Conservation (phyloP, 345 rosid genomes). For the Diplotaxis tenuifolia region DNA sequence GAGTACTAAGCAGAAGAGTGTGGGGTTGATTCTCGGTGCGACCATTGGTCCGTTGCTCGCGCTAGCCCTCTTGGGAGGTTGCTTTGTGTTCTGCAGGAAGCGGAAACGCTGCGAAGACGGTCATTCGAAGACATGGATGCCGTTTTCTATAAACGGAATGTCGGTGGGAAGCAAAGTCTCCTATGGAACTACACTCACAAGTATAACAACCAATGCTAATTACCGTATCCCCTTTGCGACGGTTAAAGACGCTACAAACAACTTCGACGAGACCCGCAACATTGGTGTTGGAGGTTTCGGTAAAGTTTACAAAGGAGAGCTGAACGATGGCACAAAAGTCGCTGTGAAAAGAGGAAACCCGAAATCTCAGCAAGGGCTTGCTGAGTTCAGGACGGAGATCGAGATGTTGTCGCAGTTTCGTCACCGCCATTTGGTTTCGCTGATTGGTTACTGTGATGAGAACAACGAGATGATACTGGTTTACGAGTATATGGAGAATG, state of each 20-base stretch:
- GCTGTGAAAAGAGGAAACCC: conserved; percentile 55
- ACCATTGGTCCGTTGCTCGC: conserved; percentile 27
- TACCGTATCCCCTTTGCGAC: conserved; percentile 45
- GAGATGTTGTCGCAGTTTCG: conserved; percentile 55
- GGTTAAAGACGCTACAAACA: conserved; percentile 46
- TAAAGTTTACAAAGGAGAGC: conserved; percentile 48
- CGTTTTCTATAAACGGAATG: conserved; percentile 29
- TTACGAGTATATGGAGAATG: conserved; percentile 50
- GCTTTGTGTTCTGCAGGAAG: conserved; percentile 30
- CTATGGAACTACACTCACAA: conserved; percentile 9
- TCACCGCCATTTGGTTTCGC: conserved; percentile 49
- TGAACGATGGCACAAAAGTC: conserved; percentile 45
- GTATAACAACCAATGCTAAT: conserved; percentile 38
- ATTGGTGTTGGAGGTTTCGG: conserved; percentile 55
- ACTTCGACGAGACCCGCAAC: conserved; percentile 42
- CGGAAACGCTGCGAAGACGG: conserved; percentile 25
- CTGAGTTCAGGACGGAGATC: conserved; percentile 54
- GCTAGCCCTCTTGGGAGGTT: conserved; percentile 28
- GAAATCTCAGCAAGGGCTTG: conserved; percentile 51
- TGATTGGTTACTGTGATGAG: conserved; percentile 53
- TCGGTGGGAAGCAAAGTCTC: conserved; percentile 34
- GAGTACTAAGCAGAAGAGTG: neutral
- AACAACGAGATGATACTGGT: conserved; percentile 51
- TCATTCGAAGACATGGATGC: conserved; percentile 38
- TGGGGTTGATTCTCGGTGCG: conserved; percentile 24